A percentile compares a stretch with the other conserved stretches of the same genome.
phyloP scores from a whole-genome alignment of 139 green algal genomes.

The Coccomyxa sp. region DNA sequence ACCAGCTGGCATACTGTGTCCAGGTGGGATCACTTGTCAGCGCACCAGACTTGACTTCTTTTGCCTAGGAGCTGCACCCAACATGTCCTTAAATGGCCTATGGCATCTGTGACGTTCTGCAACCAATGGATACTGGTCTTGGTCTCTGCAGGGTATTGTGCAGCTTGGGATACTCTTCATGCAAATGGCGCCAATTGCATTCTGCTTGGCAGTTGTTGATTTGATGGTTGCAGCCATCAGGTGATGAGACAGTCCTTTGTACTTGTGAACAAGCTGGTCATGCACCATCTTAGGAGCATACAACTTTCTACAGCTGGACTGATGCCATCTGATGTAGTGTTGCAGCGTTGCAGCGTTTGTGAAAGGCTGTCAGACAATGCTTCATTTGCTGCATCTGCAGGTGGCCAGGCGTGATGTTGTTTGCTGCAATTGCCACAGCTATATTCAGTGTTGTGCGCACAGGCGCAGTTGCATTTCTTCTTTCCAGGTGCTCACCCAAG shows the following conservation, averaged over 20 bases:
- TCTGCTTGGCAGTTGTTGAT: conserved; percentile 6
- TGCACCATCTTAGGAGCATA: background rate
- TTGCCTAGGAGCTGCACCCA: background rate
- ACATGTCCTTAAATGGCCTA: background rate
- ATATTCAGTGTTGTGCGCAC: background rate
- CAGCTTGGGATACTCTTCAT: conserved; percentile 21
- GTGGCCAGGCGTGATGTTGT: conserved; percentile 1
- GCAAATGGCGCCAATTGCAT: conserved; percentile 8
- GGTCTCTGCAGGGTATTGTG: background rate
- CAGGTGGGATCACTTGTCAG: background rate
- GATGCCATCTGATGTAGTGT: background rate
- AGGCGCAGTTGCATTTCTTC: background rate
- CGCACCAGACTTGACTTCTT: background rate
- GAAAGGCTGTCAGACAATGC: background rate
- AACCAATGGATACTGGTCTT: background rate
- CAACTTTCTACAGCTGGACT: background rate
- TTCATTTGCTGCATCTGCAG: background rate
- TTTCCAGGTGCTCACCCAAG: background rate
- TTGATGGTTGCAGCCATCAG: conserved; percentile 12
- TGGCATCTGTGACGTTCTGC: background rate
- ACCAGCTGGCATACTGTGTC: conserved; percentile 7
- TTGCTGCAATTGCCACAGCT: background rate
- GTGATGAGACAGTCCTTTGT: background rate
- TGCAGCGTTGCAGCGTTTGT: too few species aligned
- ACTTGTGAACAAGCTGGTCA: background rate